phyloP scores from a whole-genome alignment of 2,329 filamentous ascomycete genomes.

The Sporothrix luriei region DNA sequence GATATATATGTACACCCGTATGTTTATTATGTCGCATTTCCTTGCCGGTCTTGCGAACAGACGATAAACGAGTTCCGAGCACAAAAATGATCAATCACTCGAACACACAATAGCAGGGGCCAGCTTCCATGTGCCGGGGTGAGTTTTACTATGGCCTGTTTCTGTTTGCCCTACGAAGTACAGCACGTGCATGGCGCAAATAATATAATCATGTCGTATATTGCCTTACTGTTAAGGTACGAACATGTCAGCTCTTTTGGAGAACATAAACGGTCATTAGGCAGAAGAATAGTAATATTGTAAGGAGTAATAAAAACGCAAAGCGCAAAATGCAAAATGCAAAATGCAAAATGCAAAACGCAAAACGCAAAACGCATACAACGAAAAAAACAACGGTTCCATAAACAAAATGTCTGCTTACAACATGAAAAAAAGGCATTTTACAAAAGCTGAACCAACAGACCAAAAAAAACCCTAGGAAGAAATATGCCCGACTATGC shows the following conservation, averaged over 20 bases:
- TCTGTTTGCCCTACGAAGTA: too few species aligned
- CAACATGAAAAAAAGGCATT: neutral
- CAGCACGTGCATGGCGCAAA: neutral
- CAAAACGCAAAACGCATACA: neutral
- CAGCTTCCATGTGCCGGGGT: neutral
- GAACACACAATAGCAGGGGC: neutral
- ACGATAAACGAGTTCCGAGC: constrained; percentile 12
- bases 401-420: constrained; percentile 5
- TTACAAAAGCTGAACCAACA: neutral
- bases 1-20: neutral
- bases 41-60: constrained; percentile 9
- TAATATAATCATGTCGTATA: too few species aligned
- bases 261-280: neutral
- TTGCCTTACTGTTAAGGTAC: too few species aligned
- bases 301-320: neutral
- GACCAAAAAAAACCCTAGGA: neutral
- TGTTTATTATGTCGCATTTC: constrained; percentile 22
- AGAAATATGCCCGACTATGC: neutral
- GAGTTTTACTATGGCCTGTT: neutral
- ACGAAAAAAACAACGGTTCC: neutral
- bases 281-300: neutral
- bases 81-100: constrained; percentile 15
- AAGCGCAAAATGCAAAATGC: neutral
- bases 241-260: too few species aligned
- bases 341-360: neutral